Base-by-base conservation (phyloP, 805 yeast species). In the Tetrapisispora arboricola region DNA sequence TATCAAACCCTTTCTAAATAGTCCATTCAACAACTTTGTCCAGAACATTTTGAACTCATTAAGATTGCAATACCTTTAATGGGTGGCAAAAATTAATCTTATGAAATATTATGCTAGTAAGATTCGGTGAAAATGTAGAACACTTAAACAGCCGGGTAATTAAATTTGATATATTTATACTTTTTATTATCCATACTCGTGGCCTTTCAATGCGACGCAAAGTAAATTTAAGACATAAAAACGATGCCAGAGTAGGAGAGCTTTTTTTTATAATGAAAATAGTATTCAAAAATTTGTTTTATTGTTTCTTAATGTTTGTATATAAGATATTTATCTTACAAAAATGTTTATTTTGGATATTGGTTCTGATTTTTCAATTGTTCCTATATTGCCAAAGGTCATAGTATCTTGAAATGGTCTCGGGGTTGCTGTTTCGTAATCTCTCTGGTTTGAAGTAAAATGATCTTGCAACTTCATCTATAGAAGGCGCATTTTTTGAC, bases 331-430 rank as follows among this genome's bases (percentile, higher is more conserved):
- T 21, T 11, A 11, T 25, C 13, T 20, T 19, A 6, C 20, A 12
- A 2, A 19, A 20, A 18, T 32, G 17, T 32, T 13, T 20, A 32
- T 32, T 9, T 15, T 22, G 22, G 37, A 18, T 25, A 25, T 11
- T 25, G 27, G 10, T n/a, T 4, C 13, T 25, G 27, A 11, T 25
- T 22, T 25, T 10, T 24, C 17, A 38, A 25, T 21, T 24, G 19
- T 30, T 24, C 9, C 36, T 15, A 24, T 24, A 31, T 24, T 38
- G 40, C 40, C 40, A 38, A 20, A 29, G 40, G 30, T 38, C 40
- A 31, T 17, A 38, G 18, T 29, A 31, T 26, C 40, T 21, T 6
- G 33, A 5, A 25, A 38, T 31, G 11, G 40, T 38, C 18, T 38
- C 35, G 3, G 40, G 40, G 16, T 25, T 38, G 3, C 26, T 9